A percentile compares a stretch with the other conserved stretches of the same genome.
These are phyloP conservation scores for Fusarium subtropicale DNA, from an alignment of 2,329 filamentous ascomycete genomes.

Conservation along the genomic window DNA sequence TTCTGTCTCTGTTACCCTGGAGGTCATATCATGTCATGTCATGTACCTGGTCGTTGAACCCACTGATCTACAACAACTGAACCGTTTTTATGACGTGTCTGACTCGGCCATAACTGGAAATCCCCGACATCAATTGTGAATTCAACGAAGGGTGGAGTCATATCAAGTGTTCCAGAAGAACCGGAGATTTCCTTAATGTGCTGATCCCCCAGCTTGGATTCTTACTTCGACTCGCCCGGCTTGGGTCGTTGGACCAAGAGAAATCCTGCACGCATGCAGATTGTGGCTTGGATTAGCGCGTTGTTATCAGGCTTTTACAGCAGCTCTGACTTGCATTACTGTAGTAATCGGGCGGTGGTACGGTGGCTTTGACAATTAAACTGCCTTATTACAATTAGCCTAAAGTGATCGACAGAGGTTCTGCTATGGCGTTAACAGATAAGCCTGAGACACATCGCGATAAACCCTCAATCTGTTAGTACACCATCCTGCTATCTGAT, in stretches of 20 bases:
- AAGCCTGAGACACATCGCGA: fast-evolving
- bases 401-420: not conserved
- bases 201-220: not conserved
- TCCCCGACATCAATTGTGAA: not conserved
- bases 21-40: not conserved
- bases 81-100: not conserved
- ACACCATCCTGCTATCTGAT: not conserved
- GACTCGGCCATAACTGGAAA: not conserved
- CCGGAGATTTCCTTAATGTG: fast-evolving
- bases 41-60: not conserved
- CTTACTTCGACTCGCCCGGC: not conserved
- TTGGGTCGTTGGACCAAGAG: no score
- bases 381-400: not conserved
- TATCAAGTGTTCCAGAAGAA: not conserved
- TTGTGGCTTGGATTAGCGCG: not conserved
- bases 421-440: not conserved
- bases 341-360: not conserved
- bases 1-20: no score
- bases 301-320: not conserved
- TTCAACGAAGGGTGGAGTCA: not conserved
- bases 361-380: not conserved
- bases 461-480: not conserved
- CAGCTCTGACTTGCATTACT: not conserved
- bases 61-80: fast-evolving
- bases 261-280: not conserved